These are phyloP conservation scores for Rhizopus delemar DNA, from an alignment of 371 early-diverging fungal genomes.

Conservation along the genomic window DNA sequence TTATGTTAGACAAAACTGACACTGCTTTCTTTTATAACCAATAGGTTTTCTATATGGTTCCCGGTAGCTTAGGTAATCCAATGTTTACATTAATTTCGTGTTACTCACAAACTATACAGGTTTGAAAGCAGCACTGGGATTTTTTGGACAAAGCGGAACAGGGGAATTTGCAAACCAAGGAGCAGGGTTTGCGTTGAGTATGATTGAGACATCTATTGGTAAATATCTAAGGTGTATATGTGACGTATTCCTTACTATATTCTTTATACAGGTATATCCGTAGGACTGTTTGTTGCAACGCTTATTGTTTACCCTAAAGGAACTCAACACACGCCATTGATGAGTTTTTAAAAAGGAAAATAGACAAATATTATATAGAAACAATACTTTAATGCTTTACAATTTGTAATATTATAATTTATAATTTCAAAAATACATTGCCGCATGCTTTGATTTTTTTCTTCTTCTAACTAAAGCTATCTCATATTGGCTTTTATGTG, in stretches of 20 bases:
- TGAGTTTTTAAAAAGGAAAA: constrained; percentile 35
- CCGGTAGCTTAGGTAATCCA: constrained; percentile 52
- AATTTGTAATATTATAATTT: too few relatives aligned
- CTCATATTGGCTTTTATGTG: too few relatives aligned
- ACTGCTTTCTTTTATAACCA: neutral
- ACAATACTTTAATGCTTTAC: too few relatives aligned
- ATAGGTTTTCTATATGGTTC: constrained; percentile 53
- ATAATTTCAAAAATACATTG: too few relatives aligned
- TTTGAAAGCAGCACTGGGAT: constrained; percentile 50
- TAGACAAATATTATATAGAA: too few relatives aligned
- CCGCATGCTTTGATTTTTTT: too few relatives aligned
- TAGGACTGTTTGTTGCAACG: constrained; percentile 60
- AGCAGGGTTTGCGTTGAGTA: constrained; percentile 50
- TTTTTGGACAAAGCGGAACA: constrained; percentile 33
- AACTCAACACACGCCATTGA: constrained; percentile 54
- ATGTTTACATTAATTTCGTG: neutral
- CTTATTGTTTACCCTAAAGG: constrained; percentile 62
- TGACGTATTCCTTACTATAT: neutral
- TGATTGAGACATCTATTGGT: constrained; percentile 49
- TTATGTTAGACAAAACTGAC: neutral
- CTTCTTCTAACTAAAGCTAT: too few relatives aligned
- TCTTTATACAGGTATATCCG: constrained; percentile 40
- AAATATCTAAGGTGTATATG: neutral
- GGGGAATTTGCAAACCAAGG: constrained; percentile 48
- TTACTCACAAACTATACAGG: constrained; percentile 16